These are phyloP conservation scores for Cyberlindnera petersonii DNA, from an alignment of 805 yeast genomes.

Conservation along the genomic window DNA sequence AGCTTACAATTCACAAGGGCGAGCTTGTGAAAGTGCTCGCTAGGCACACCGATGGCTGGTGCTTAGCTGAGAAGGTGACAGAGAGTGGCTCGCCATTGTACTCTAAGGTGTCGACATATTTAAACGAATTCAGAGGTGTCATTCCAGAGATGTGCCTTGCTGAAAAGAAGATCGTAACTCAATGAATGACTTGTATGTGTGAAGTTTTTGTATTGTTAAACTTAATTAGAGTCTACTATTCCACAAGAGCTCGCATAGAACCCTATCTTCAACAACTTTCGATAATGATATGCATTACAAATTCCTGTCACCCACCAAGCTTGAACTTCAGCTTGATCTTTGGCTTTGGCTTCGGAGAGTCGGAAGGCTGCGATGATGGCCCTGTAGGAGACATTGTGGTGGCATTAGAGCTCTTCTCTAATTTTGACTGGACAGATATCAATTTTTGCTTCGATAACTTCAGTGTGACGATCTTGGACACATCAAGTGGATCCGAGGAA, in stretches of 20 bases:
- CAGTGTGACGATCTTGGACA: constrained; percentile 15
- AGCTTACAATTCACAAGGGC: constrained; percentile 30
- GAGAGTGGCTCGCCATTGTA: constrained; percentile 20
- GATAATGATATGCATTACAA: not conserved
- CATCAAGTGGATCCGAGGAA: constrained; percentile 40
- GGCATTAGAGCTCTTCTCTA: not conserved
- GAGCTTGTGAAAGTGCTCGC: constrained; percentile 35
- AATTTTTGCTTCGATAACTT: constrained; percentile 8
- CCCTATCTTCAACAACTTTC: too few species aligned
- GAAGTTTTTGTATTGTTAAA: too few species aligned
- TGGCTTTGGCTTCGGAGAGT: constrained; percentile 1
- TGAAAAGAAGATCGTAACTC: too few species aligned
- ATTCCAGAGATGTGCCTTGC: constrained; percentile 39
- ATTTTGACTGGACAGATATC: not conserved
- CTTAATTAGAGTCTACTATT: too few species aligned
- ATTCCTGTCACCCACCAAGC: not conserved
- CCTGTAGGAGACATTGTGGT: constrained; percentile 9
- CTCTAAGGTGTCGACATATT: constrained; percentile 19
- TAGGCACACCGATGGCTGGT: constrained; percentile 43
- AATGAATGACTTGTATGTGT: too few species aligned
- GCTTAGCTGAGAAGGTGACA: constrained; percentile 36
- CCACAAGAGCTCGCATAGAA: too few species aligned
- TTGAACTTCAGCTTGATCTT: constrained; percentile 3
- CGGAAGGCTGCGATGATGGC: not conserved
- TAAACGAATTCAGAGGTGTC: constrained; percentile 38